Base-by-base conservation (phyloP, 176 grass and related monocot species). In the Carex parvula region DNA sequence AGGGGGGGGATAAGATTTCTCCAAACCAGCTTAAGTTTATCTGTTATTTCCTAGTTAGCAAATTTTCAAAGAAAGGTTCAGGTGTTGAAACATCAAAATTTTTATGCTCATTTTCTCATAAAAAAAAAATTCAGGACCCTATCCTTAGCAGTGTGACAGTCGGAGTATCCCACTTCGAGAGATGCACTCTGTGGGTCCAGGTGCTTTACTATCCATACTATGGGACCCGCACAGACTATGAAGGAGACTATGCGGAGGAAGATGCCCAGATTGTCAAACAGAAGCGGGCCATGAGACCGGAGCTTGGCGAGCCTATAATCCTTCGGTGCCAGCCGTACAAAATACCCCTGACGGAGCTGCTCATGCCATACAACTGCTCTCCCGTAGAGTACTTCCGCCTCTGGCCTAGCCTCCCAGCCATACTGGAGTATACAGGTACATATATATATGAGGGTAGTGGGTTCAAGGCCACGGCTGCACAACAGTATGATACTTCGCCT, bases 161-260 rank as follows among this genome's bases (percentile, higher is more conserved):
- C 46, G 96, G 96, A 71, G 96, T 99, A 82, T 99, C 96, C 84
- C 96, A 99, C 87, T 99, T 99, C 77, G 96, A 99, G 91, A 93
- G 93, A 86, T 95, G 93, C 69, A 87, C 91, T 17, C 83, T 99
- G 70, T 99, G 96, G 93, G 96, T 99, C 86, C 91, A 99, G 90
- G 93, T 99, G 60, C 81, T 99, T 61, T 95, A 99, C 87, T 99
- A 99, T 30, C 93, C 96, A 32, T 99, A 95, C 81, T 86, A 86
- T 58, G 96, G 96, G 82, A 95, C 60, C 56, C 78, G 88, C 50
- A 84, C 61, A 62, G 89, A 93, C n/a, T 99, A 92, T 37, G 93
- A 92, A 93, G 92, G 91, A 81, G 93, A 99, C 78, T 99, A 99
- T 86, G 86, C 91, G n/a, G 96, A 99, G 83, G 96, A 99, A 80